Evolutionary conservation across 345 rosid genomes (phyloP).

Genomic region (Melaleuca alternifolia): DNA sequence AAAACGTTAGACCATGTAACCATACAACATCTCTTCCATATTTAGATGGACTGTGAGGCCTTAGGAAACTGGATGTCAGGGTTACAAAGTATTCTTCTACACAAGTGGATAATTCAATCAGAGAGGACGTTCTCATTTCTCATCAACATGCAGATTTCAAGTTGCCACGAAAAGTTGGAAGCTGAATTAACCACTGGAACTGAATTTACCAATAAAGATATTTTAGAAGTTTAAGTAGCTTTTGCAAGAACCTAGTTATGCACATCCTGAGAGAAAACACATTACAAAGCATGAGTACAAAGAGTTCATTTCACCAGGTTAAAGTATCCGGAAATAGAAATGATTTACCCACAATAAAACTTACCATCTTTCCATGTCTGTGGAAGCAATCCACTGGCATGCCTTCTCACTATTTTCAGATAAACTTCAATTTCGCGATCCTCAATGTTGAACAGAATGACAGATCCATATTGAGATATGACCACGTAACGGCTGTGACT

Average conservation of each 20-base stretch:
- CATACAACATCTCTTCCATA: neutral
- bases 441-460: conserved; percentile 75
- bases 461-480: conserved; percentile 91
- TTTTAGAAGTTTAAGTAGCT: neutral
- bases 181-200: neutral
- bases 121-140: neutral
- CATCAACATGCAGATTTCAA: neutral
- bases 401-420: conserved; percentile 52
- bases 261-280: neutral
- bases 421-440: conserved; percentile 58
- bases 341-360: neutral
- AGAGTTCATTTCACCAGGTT: neutral
- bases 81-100: neutral
- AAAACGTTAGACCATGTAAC: neutral
- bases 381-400: conserved; percentile 73
- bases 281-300: neutral
- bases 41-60: neutral
- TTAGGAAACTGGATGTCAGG: neutral
- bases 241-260: neutral
- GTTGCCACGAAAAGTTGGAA: neutral
- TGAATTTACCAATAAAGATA: neutral
- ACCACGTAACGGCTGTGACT: conserved; percentile 55
- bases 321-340: neutral
- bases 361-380: conserved; percentile 82
- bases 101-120: neutral